These are phyloP conservation scores for Chiua sp. DNA, from an alignment of 1,284 basidiomycete species.

Conservation along the genomic window DNA sequence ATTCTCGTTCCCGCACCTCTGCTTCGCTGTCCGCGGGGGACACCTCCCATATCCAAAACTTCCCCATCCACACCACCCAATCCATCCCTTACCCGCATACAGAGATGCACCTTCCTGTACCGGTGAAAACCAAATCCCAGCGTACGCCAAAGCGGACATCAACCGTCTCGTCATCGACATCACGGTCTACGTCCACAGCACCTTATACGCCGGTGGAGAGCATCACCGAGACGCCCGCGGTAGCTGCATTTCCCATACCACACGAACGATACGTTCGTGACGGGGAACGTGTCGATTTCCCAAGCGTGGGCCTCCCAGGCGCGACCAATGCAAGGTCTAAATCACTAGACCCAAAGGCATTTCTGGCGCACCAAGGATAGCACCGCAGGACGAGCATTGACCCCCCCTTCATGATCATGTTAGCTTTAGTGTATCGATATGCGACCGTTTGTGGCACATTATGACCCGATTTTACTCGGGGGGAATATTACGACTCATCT, in stretches of 20 bases:
- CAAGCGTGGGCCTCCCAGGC: conserved; percentile 32
- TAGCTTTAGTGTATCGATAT: background rate
- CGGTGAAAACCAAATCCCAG: conserved; percentile 27
- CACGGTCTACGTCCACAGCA: conserved; percentile 40
- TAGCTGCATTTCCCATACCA: conserved; percentile 26
- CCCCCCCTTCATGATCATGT: background rate
- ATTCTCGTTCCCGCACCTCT: conserved; percentile 64
- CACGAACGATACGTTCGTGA: conserved; percentile 23
- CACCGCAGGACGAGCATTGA: background rate
- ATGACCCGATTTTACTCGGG: too few species aligned
- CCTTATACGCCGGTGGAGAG: conserved; percentile 33
- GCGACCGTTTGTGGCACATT: conserved; percentile 6
- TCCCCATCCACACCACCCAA: conserved; percentile 13
- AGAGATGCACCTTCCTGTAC: conserved; percentile 28
- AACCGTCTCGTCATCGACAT: conserved; percentile 34
- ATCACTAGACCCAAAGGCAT: conserved; percentile 28
- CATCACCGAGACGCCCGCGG: conserved; percentile 25
- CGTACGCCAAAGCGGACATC: conserved; percentile 37
- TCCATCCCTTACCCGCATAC: conserved; percentile 33
- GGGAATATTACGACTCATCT: too few species aligned
- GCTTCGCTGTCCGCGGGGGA: conserved; percentile 48
- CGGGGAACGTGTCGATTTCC: conserved; percentile 25
- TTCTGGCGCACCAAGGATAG: conserved; percentile 26
- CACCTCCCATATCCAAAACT: conserved; percentile 25
- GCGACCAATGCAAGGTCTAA: conserved; percentile 14